Percentiles rank a stretch among this genome's conserved stretches.
Conservation (phyloP, 805 yeast genomes). For the Lipomyces orientalis region DNA sequence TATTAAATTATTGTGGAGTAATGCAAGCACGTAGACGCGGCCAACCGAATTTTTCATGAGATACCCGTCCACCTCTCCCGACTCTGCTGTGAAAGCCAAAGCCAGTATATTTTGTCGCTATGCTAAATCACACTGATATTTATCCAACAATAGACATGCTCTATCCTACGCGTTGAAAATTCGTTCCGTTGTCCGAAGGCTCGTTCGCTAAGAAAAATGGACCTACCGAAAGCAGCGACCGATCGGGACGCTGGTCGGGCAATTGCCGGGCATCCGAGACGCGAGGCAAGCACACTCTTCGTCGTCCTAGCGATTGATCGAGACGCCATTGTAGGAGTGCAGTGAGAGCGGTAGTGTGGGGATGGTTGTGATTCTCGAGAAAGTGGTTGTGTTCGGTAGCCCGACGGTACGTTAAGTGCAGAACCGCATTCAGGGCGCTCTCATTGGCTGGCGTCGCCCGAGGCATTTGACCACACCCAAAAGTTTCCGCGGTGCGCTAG, state of each 20-base stretch:
- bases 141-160: not conserved
- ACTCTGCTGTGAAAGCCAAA: not conserved
- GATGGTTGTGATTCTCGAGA: not conserved
- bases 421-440: constrained; percentile 16
- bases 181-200: constrained; percentile 5
- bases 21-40: not conserved
- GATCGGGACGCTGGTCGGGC: constrained; percentile 16
- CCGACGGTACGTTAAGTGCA: constrained; percentile 3
- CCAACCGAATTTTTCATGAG: too few species aligned
- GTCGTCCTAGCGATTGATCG: constrained; percentile 14
- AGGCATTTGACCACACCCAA: too few species aligned
- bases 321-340: constrained; percentile 9
- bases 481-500: too few species aligned
- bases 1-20: not conserved
- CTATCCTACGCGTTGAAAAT: not conserved
- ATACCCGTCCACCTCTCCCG: not conserved
- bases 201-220: not conserved
- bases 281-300: constrained; percentile 6
- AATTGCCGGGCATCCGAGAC: constrained; percentile 14
- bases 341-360: not conserved
- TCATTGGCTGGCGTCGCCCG: constrained; percentile 15
- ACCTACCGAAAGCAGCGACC: constrained; percentile 28
- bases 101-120: not conserved
- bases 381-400: not conserved
- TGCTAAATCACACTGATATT: not conserved